Evolutionary conservation across 2,329 filamentous ascomycete genomes (phyloP).

Genomic region (Phyllosticta citriasiana): DNA sequence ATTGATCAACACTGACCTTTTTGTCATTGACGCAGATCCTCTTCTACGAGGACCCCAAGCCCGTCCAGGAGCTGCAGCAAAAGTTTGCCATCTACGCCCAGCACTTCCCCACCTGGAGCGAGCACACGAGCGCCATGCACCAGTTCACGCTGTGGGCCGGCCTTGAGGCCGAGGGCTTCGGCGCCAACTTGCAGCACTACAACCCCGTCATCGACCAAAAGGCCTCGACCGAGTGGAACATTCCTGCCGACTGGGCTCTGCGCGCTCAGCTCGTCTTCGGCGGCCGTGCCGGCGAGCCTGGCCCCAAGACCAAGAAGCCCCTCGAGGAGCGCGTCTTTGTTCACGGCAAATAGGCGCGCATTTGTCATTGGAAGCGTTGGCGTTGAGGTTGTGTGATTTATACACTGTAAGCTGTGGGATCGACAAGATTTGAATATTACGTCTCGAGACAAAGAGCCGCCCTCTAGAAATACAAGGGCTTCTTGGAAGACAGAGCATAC

Average conservation of each 20-base stretch:
- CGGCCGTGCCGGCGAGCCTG: conserved; percentile 45
- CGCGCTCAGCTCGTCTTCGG: conserved; percentile 82
- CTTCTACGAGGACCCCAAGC: conserved; percentile 72
- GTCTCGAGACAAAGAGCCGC: background rate
- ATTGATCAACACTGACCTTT: background rate
- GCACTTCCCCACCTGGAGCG: conserved; percentile 67
- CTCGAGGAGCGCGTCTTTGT: conserved; percentile 52
- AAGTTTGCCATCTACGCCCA: conserved; percentile 67
- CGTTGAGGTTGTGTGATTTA: background rate
- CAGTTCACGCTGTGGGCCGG: conserved; percentile 74
- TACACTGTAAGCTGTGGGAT: background rate
- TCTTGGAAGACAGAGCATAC: background rate
- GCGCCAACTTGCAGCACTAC: conserved; percentile 88
- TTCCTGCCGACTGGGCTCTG: conserved; percentile 65
- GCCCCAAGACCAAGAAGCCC: conserved; percentile 54
- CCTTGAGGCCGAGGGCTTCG: conserved; percentile 73
- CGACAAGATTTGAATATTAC: background rate
- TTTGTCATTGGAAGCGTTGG: background rate
- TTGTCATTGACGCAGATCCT: conserved; percentile 44
- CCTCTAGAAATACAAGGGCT: background rate
- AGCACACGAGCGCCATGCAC: conserved; percentile 71
- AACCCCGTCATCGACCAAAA: conserved; percentile 73
- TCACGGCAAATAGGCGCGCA: conserved; percentile 17
- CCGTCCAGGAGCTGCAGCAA: conserved; percentile 55
- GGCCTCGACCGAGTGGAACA: conserved; percentile 57